Percentiles rank a stretch among this genome's conserved stretches.
These are phyloP conservation scores for Boletus tomentosulus DNA, from an alignment of 768 basidiomycete genomes.

Conservation along the genomic window DNA sequence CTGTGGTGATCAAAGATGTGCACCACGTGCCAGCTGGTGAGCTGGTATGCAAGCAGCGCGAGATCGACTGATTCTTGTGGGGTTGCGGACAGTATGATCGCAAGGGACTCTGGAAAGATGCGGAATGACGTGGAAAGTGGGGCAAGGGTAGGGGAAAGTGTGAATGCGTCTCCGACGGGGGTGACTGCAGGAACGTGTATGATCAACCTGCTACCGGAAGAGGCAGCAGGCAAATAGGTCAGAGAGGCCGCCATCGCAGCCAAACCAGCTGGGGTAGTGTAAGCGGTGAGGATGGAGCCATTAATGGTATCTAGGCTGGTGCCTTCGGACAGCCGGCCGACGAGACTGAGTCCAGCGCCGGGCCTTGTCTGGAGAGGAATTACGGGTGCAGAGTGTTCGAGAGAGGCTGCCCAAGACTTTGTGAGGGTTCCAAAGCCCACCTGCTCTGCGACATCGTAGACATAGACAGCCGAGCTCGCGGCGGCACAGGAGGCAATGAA, in stretches of 20 bases:
- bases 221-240: constrained; percentile 61
- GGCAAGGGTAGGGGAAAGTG: constrained; percentile 75
- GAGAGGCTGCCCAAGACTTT: constrained; percentile 54
- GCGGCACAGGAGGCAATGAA: constrained; percentile 54
- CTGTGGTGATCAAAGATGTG: constrained; percentile 90
- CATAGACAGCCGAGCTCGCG: constrained; percentile 64
- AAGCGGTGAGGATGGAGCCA: constrained; percentile 66
- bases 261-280: constrained; percentile 80
- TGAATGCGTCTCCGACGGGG: constrained; percentile 57
- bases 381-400: constrained; percentile 46
- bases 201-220: constrained; percentile 62
- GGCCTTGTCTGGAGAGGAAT: constrained; percentile 75
- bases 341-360: constrained; percentile 77
- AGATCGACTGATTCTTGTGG: constrained; percentile 81
- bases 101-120: constrained; percentile 60
- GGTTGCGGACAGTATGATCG: constrained; percentile 78
- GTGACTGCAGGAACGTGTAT: constrained; percentile 80
- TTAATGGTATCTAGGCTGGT: constrained; percentile 63
- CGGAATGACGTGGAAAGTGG: constrained; percentile 56
- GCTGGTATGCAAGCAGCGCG: constrained; percentile 68
- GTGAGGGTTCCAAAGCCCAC: constrained; percentile 76
- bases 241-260: constrained; percentile 81
- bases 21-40: constrained; percentile 65
- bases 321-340: constrained; percentile 77
- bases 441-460: constrained; percentile 82